Evolutionary conservation across 306 rosid genomes (phyloP).

Genomic region (Vigna mungo): DNA sequence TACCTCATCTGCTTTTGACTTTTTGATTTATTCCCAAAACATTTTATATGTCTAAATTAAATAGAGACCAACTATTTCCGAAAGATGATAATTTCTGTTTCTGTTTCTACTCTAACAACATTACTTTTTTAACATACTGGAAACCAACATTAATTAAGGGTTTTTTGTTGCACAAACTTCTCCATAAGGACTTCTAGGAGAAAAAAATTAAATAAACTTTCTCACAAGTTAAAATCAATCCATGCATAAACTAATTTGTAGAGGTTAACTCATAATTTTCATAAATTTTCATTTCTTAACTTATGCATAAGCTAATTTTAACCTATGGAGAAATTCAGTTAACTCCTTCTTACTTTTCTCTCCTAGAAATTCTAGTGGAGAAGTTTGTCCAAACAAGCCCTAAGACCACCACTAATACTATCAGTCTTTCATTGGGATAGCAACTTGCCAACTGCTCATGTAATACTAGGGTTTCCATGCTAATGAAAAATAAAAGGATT

Average conservation of each 20-base stretch:
- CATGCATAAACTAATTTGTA: no score
- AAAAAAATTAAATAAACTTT: no score
- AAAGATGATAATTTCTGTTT: neutral
- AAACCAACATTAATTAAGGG: neutral
- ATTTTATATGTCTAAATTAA: slow-evolving; percentile 15
- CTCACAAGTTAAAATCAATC: no score
- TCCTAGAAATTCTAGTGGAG: no score
- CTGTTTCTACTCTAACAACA: neutral
- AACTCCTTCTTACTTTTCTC: no score
- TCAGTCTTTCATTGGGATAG: neutral
- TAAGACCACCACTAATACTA: neutral
- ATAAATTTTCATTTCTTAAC: no score
- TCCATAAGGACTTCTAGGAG: no score
- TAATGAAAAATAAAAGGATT: slow-evolving; percentile 2
- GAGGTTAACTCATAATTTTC: no score
- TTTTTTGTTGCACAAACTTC: no score
- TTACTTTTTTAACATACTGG: neutral
- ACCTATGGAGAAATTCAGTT: no score
- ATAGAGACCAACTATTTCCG: slow-evolving; percentile 25
- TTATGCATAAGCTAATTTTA: no score
- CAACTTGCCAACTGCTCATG: slow-evolving; percentile 13
- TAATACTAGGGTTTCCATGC: slow-evolving; percentile 13
- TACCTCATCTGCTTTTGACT: slow-evolving; percentile 3
- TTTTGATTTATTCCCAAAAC: slow-evolving; percentile 1
- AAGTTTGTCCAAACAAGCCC: no score